Conservation (phyloP, 768 basidiomycete genomes). For the Mycena polygramma region DNA sequence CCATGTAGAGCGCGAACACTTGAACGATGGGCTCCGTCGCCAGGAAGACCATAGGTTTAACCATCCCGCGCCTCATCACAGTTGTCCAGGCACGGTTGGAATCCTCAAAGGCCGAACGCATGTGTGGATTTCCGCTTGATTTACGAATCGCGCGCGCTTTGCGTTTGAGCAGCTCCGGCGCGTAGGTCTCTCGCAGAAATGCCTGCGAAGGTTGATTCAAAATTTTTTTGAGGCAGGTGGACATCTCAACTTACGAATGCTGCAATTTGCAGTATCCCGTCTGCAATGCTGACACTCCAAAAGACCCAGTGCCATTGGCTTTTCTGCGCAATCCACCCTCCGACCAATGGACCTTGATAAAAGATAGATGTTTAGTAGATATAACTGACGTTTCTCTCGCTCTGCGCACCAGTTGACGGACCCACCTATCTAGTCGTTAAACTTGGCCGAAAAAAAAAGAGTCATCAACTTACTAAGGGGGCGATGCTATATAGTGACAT, state of each 20-base stretch:
- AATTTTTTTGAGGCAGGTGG: constrained; percentile 23
- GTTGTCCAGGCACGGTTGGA: constrained; percentile 56
- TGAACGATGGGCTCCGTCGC: constrained; percentile 72
- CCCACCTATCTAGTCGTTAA: constrained; percentile 47
- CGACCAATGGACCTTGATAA: constrained; percentile 47
- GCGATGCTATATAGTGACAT: constrained; percentile 67
- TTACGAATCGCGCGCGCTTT: constrained; percentile 55
- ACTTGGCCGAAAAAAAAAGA: background rate
- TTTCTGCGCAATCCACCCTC: constrained; percentile 62
- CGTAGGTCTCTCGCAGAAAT: constrained; percentile 56
- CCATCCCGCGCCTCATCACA: constrained; percentile 61
- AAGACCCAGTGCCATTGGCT: constrained; percentile 74
- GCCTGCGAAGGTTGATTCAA: constrained; percentile 30
- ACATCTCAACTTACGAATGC: constrained; percentile 61
- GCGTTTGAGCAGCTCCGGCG: constrained; percentile 61
- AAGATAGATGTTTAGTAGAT: too few relatives aligned
- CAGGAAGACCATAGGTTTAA: constrained; percentile 71
- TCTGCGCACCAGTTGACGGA: constrained; percentile 43
- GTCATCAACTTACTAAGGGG: constrained; percentile 48
- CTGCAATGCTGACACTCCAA: constrained; percentile 67
- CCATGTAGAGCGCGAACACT: constrained; percentile 68
- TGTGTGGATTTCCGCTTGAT: constrained; percentile 43
- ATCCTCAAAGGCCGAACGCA: constrained; percentile 59
- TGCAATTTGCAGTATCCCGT: constrained; percentile 58
- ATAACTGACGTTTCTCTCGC: too few relatives aligned